A percentile compares a stretch with the other conserved stretches of the same genome.
phyloP scores from a whole-genome alignment of 2,329 filamentous ascomycete species.

The Lecanicillium sp. region DNA sequence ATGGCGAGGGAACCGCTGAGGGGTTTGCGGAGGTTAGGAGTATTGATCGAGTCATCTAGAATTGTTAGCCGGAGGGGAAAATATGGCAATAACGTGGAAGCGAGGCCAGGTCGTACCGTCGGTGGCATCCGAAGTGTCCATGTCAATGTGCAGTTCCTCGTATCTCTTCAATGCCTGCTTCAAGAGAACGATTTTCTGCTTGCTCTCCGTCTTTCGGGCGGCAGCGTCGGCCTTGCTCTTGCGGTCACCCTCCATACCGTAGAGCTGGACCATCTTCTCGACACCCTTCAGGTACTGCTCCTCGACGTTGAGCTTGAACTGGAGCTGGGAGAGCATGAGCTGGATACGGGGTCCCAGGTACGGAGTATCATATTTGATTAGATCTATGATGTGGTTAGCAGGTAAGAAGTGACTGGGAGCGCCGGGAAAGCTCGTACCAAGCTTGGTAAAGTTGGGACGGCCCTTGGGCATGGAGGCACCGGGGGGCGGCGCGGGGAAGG shows the following conservation, averaged over 20 bases:
- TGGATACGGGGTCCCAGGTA: conserved; percentile 96
- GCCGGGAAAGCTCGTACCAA: conserved; percentile 55
- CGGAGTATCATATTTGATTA: conserved; percentile 97
- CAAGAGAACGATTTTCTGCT: conserved; percentile 92
- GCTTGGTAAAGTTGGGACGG: conserved; percentile 88
- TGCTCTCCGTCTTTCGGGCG: conserved; percentile 84
- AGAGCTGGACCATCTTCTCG: conserved; percentile 98
- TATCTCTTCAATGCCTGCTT: conserved; percentile 96
- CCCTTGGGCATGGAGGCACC: conserved; percentile 63
- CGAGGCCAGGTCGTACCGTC: conserved; percentile 60
- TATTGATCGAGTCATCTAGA: conserved; percentile 90
- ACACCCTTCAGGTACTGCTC: conserved; percentile 98
- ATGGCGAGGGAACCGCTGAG: conserved; percentile 85
- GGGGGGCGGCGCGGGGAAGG: conserved; percentile 65
- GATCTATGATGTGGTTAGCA: conserved; percentile 51
- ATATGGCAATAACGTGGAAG: not conserved
- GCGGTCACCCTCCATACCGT: conserved; percentile 93
- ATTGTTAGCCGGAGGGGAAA: conserved; percentile 23
- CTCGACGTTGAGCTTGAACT: conserved; percentile 98
- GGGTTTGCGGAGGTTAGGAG: conserved; percentile 92
- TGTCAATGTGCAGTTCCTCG: conserved; percentile 92
- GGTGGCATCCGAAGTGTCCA: conserved; percentile 68
- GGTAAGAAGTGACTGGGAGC: not conserved
- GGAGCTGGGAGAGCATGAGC: conserved; percentile 96
- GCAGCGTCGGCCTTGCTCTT: conserved; percentile 94